Percentiles rank a stretch among this genome's conserved stretches.
phyloP scores from a whole-genome alignment of 805 yeast species.

The Suhomyces prunicola region DNA sequence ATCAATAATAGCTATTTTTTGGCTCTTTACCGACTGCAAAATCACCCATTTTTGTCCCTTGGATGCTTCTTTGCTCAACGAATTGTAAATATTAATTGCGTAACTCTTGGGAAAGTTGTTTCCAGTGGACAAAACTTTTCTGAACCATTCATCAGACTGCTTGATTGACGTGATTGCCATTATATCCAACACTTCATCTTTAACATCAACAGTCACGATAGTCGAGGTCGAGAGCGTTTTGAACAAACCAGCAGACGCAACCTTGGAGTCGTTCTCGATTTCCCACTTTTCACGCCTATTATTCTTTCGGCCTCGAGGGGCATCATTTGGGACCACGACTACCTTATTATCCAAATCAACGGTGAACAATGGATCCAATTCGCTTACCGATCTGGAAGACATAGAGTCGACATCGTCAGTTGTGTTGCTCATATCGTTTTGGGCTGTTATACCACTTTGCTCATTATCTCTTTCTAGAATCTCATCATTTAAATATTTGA shows the following conservation, averaged over 20 bases:
- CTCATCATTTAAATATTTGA: slow-evolving; percentile 27
- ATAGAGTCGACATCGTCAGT: slow-evolving; percentile 13
- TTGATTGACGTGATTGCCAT: slow-evolving; percentile 71
- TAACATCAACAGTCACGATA: slow-evolving; percentile 70
- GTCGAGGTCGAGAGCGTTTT: slow-evolving; percentile 63
- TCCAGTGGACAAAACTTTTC: slow-evolving; percentile 73
- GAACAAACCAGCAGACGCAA: slow-evolving; percentile 54
- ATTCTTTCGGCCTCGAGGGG: slow-evolving; percentile 73
- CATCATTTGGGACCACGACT: slow-evolving; percentile 70
- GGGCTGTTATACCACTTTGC: neutral
- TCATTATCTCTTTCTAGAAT: slow-evolving; percentile 23
- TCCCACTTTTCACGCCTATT: slow-evolving; percentile 77
- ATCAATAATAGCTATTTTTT: slow-evolving; percentile 47
- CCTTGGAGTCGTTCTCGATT: slow-evolving; percentile 67
- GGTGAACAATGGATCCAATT: slow-evolving; percentile 13
- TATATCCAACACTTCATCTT: slow-evolving; percentile 83
- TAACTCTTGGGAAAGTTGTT: slow-evolving; percentile 83
- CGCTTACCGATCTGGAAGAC: slow-evolving; percentile 8
- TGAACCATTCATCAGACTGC: slow-evolving; percentile 77
- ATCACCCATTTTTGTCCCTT: slow-evolving; percentile 75
- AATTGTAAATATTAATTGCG: slow-evolving; percentile 67
- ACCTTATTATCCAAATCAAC: slow-evolving; percentile 52
- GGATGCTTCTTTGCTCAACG: slow-evolving; percentile 68
- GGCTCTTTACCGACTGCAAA: slow-evolving; percentile 74
- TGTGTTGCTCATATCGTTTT: slow-evolving; percentile 15